Conservation (phyloP, 2,329 filamentous ascomycete genomes). For the Aspergillus neoniger region DNA sequence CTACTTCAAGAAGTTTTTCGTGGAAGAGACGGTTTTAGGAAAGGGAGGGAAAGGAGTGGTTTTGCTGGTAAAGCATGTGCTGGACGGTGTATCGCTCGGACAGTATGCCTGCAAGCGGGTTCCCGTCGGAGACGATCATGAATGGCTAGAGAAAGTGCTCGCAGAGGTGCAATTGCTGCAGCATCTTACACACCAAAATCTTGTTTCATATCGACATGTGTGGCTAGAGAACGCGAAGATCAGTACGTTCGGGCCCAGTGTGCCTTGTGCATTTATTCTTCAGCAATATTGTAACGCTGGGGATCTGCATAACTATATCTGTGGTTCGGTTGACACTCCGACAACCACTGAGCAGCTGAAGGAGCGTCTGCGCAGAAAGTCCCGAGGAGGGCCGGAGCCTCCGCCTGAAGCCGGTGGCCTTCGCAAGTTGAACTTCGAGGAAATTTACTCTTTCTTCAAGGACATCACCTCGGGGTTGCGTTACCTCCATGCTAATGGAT, state of each 20-base stretch:
- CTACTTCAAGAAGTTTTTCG: slow-evolving; percentile 92
- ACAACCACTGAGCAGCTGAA: slow-evolving; percentile 83
- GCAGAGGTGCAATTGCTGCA: slow-evolving; percentile 92
- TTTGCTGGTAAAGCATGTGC: slow-evolving; percentile 84
- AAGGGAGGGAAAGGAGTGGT: slow-evolving; percentile 94
- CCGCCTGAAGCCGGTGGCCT: slow-evolving; percentile 55
- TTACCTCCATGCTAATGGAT: slow-evolving; percentile 86
- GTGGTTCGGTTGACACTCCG: slow-evolving; percentile 64
- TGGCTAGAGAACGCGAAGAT: slow-evolving; percentile 91
- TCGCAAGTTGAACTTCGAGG: slow-evolving; percentile 71
- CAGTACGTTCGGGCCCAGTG: slow-evolving; percentile 82
- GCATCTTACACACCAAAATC: slow-evolving; percentile 86
- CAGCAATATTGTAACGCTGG: slow-evolving; percentile 97
- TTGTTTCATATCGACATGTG: slow-evolving; percentile 95
- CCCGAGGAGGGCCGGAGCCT: slow-evolving; percentile 71
- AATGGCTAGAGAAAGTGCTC: slow-evolving; percentile 92
- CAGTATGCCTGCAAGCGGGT: slow-evolving; percentile 97
- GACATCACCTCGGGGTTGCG: slow-evolving; percentile 91
- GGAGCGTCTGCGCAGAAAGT: slow-evolving; percentile 78
- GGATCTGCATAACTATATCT: slow-evolving; percentile 83
- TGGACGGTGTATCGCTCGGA: slow-evolving; percentile 85
- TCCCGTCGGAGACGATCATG: slow-evolving; percentile 90
- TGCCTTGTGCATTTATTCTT: slow-evolving; percentile 93
- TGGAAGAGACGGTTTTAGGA: slow-evolving; percentile 82
- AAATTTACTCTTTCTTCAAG: slow-evolving; percentile 95